Conservation (phyloP, 176 grass and related monocot genomes). For the Saccharum spontaneum region DNA sequence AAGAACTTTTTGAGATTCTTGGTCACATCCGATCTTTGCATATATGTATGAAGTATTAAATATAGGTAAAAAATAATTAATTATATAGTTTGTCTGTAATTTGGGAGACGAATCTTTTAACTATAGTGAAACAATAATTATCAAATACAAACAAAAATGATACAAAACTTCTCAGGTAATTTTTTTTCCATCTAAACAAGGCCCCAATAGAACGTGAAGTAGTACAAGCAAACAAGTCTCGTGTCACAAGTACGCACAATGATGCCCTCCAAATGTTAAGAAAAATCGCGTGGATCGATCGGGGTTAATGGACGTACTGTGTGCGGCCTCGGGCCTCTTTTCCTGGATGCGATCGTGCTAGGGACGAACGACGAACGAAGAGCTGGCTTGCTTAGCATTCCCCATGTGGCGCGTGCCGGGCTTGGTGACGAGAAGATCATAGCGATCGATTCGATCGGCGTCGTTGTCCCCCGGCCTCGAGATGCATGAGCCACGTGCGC, state of each 20-base stretch:
- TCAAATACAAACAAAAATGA: no score
- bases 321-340: neutral
- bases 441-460: neutral
- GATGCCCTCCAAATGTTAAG: neutral
- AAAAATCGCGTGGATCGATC: neutral
- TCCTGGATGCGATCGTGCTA: neutral
- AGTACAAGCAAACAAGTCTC: no score
- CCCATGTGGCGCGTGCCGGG: constrained; percentile 47
- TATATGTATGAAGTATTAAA: no score
- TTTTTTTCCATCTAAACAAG: no score
- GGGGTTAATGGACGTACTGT: neutral
- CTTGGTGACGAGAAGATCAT: constrained; percentile 30
- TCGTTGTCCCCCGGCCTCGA: neutral
- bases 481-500: neutral
- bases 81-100: no score
- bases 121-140: no score
- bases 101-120: no score
- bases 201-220: no score
- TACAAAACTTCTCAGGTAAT: no score
- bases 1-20: no score
- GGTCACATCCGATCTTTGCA: no score
- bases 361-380: neutral
- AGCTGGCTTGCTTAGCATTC: neutral
- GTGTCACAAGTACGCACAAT: neutral
- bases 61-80: no score